Base-by-base conservation (phyloP, 805 yeast species). In the Candida pini region DNA sequence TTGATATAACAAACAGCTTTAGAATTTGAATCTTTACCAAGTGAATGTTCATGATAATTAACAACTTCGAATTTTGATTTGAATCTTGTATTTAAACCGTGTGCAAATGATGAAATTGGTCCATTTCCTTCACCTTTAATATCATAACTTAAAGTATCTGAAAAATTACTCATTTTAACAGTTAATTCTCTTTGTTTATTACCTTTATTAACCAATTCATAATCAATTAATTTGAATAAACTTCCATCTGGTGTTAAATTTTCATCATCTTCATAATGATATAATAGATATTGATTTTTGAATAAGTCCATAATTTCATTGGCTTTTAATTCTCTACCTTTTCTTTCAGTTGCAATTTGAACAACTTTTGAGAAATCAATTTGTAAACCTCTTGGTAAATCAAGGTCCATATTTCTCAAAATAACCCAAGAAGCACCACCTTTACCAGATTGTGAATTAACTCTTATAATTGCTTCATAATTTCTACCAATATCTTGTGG, bases 341-440 rank as follows among this genome's bases (percentile, higher is more conserved):
- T 66, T 40, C 61, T 46, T 55, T 85, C 94, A 29, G 92, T 87
- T 45, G 67, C 72, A 20, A 54, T 51, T 60, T 85, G 94, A 9
- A 84, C 92, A 28, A 70, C 69, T 44, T 68, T 73, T 20, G 89
- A 81, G 56, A 81, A 84, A 26, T 79, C 81, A 27, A 83, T 76
- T 63, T 84, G 94, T 53, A 84, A 65, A 26, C 81, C 82, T 56
- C 90, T 74, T 27, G 95, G 95, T 47, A 85, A 70, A 55, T 84
- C 94, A 39, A 84, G 71, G 50, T 81, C 90, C 58, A 85, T 69
- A 45, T 74, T 72, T 45, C 85, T 71, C 53, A 84, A 67, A 52
- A 84, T 81, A 45, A 85, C 80, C 92, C 94, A 84, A 5, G 94
- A 85, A 9, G 90, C 82, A 46, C 94, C 94, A 51, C 94, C 94